Evolutionary conservation across 164 flowering plant species (phyloP).

Genomic region (Piper longum): DNA sequence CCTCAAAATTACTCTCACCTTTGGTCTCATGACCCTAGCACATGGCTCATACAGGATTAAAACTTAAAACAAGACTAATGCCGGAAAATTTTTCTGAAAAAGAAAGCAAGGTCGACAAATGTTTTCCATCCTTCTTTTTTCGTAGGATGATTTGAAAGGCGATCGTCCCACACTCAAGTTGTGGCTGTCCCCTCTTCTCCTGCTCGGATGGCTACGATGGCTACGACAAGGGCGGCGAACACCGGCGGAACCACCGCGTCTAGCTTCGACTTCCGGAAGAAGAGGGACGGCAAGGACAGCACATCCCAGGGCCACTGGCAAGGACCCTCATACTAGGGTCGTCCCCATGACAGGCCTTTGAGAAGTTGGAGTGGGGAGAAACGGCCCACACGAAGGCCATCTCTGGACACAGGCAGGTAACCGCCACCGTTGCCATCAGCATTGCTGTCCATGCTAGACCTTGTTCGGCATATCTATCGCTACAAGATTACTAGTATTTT

Average conservation of each 20-base stretch:
- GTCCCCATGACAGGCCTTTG: conserved; percentile 6
- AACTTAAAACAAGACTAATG: no score
- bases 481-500: no score
- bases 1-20: no score
- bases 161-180: not conserved
- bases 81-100: no score
- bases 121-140: no score
- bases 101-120: no score
- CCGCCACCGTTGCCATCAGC: conserved; percentile 15
- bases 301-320: conserved; percentile 37
- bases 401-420: conserved; percentile 23
- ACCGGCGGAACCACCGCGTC: conserved; percentile 55
- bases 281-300: conserved; percentile 37
- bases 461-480: not conserved
- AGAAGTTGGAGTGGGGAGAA: conserved; percentile 15
- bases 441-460: conserved; percentile 14
- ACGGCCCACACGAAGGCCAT: conserved; percentile 20
- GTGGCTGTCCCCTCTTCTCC: conserved; percentile 16
- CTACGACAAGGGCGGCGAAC: conserved; percentile 51
- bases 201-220: conserved; percentile 36
- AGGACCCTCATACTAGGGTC: conserved; percentile 28
- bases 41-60: no score
- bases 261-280: conserved; percentile 24
- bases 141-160: not conserved
- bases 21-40: no score